Evolutionary conservation across 768 basidiomycete genomes (phyloP).

Genomic region (Suillus lakei): DNA sequence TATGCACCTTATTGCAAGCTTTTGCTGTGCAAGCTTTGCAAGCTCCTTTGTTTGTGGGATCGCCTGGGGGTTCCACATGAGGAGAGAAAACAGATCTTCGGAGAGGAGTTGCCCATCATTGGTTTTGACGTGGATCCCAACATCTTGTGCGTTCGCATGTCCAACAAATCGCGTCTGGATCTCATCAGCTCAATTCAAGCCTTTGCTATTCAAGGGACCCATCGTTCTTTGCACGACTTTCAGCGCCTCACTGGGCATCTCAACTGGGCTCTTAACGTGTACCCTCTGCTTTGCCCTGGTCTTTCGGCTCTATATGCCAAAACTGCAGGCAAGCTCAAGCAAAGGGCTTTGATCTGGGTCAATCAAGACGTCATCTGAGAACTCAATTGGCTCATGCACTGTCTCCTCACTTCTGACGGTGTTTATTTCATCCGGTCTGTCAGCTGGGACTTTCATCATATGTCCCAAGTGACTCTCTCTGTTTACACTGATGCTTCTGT

Average conservation of each 20-base stretch:
- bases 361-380: constrained; percentile 21
- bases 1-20: constrained; percentile 19
- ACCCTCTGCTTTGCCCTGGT: constrained; percentile 30
- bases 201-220: background rate
- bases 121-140: constrained; percentile 33
- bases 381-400: constrained; percentile 23
- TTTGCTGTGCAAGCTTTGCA: constrained; percentile 26
- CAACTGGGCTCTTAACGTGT: constrained; percentile 41
- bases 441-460: background rate
- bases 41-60: constrained; percentile 32
- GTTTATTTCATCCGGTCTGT: constrained; percentile 11
- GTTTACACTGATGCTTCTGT: constrained; percentile 12
- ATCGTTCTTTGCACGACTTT: constrained; percentile 24
- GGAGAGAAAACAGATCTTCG: constrained; percentile 31
- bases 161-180: background rate
- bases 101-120: constrained; percentile 27
- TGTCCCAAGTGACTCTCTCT: constrained; percentile 18
- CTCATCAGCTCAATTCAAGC: background rate
- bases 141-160: constrained; percentile 17
- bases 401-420: background rate
- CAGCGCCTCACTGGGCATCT: constrained; percentile 33
- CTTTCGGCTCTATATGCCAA: constrained; percentile 35
- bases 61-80: constrained; percentile 31
- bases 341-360: constrained; percentile 17
- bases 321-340: constrained; percentile 23